Conservation (phyloP, 2,329 filamentous ascomycete genomes). For the Westerdykella aurantiaca region DNA sequence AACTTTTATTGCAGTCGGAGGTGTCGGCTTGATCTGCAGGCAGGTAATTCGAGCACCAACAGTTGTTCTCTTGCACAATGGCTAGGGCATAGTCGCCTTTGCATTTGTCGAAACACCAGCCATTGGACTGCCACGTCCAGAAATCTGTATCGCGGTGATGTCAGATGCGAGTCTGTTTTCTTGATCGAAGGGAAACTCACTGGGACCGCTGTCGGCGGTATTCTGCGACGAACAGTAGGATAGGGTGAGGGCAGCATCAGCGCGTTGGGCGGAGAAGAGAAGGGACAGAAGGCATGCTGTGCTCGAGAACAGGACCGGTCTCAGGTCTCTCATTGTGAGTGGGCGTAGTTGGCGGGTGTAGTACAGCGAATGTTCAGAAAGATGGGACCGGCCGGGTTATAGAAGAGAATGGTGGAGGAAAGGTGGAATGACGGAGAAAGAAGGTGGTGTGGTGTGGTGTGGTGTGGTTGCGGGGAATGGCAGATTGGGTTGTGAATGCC, state of each 20-base stretch:
- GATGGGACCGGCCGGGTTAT: no score
- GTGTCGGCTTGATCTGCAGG: slow-evolving; percentile 44
- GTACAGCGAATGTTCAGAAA: no score
- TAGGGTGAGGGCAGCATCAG: slow-evolving; percentile 14
- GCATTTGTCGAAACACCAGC: slow-evolving; percentile 61
- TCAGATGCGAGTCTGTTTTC: no score
- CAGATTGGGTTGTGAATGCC: no score
- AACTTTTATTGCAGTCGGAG: slow-evolving; percentile 51
- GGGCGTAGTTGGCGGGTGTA: no score
- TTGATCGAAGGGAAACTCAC: slow-evolving; percentile 22
- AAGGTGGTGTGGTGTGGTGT: no score
- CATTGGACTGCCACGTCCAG: slow-evolving; percentile 57
- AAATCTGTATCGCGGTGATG: slow-evolving; percentile 6
- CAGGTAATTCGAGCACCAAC: slow-evolving; percentile 69
- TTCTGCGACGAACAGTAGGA: slow-evolving; percentile 45
- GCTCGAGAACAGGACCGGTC: not conserved
- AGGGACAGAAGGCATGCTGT: not conserved
- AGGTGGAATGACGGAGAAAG: no score
- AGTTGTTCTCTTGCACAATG: slow-evolving; percentile 58
- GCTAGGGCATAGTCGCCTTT: slow-evolving; percentile 57
- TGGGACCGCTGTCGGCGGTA: slow-evolving; percentile 27
- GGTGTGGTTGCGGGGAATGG: no score
- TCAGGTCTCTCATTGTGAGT: no score
- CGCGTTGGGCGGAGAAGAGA: not conserved
- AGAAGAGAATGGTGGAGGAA: no score